A percentile compares a stretch with the other conserved stretches of the same genome.
These are phyloP conservation scores for Ammopiptanthus mongolicus DNA, from an alignment of 306 rosid species.

Conservation along the genomic window DNA sequence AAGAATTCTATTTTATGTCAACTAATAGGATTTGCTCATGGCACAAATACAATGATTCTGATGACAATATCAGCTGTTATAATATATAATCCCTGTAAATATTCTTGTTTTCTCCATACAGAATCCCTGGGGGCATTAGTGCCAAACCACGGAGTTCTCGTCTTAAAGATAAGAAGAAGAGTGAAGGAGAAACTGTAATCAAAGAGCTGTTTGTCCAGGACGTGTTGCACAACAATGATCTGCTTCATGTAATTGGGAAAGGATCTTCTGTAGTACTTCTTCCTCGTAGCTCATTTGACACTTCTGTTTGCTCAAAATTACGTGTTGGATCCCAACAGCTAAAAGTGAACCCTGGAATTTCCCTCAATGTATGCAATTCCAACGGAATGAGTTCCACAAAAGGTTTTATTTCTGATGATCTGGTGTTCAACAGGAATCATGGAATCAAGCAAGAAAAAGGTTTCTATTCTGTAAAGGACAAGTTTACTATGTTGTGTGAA, in stretches of 20 bases:
- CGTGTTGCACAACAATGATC: slow-evolving; percentile 63
- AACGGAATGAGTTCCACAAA: slow-evolving; percentile 50
- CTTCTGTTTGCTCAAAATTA: slow-evolving; percentile 74
- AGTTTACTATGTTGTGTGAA: slow-evolving; percentile 43
- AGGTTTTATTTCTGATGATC: slow-evolving; percentile 66
- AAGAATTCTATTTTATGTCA: neutral
- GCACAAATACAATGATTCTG: slow-evolving; percentile 2
- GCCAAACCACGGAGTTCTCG: slow-evolving; percentile 90
- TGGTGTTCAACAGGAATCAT: slow-evolving; percentile 42
- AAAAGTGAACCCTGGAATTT: slow-evolving; percentile 41
- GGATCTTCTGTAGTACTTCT: slow-evolving; percentile 79
- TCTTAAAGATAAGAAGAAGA: slow-evolving; percentile 82
- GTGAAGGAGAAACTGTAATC: slow-evolving; percentile 90
- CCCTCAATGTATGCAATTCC: slow-evolving; percentile 44
- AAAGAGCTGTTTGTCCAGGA: slow-evolving; percentile 83
- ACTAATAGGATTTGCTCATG: slow-evolving; percentile 15
- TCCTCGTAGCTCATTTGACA: slow-evolving; percentile 76
- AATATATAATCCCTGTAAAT: slow-evolving; percentile 11
- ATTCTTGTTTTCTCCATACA: slow-evolving; percentile 37
- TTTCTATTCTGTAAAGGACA: slow-evolving; percentile 53
- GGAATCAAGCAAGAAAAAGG: slow-evolving; percentile 47
- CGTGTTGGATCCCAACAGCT: slow-evolving; percentile 60
- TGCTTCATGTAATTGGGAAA: slow-evolving; percentile 75
- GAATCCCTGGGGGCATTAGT: slow-evolving; percentile 51
- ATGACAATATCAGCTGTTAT: slow-evolving; percentile 3